Conservation (phyloP, 176 grass and related monocot species). For the Avena eriantha region DNA sequence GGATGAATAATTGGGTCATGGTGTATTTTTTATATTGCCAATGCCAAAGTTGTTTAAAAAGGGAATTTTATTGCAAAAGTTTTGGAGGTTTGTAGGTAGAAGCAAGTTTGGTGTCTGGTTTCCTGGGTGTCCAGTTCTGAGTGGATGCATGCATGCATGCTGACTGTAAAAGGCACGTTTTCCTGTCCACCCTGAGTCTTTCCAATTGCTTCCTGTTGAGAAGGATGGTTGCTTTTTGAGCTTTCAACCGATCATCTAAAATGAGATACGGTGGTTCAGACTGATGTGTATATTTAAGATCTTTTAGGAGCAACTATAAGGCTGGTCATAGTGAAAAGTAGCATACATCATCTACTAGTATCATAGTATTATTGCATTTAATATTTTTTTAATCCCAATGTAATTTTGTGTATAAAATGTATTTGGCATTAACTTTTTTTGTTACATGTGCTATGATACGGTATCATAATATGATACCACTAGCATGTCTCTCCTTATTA, state of each 20-base stretch:
- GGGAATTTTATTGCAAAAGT: not conserved
- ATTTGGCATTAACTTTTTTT: too few species aligned
- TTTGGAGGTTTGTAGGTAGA: not conserved
- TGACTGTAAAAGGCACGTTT: constrained; percentile 38
- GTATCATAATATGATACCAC: too few species aligned
- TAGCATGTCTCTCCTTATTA: too few species aligned
- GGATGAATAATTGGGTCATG: constrained; percentile 46
- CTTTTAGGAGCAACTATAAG: not conserved
- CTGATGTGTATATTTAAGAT: not conserved
- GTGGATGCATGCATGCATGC: not conserved
- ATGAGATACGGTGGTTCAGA: not conserved
- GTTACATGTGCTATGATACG: too few species aligned
- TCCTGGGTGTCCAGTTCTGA: not conserved
- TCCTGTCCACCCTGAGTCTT: not conserved
- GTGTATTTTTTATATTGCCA: not conserved
- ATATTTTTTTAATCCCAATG: too few species aligned
- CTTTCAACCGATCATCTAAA: not conserved
- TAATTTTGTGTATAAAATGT: too few species aligned
- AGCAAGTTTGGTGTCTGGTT: not conserved
- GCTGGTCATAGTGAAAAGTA: too few species aligned
- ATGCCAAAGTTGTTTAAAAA: not conserved
- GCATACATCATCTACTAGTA: too few species aligned
- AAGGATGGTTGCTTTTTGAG: not conserved
- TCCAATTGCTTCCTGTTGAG: not conserved
- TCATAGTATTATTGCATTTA: too few species aligned